These are phyloP conservation scores for Macrolepiota dolichaula DNA, from an alignment of 768 basidiomycete species.

Conservation along the genomic window DNA sequence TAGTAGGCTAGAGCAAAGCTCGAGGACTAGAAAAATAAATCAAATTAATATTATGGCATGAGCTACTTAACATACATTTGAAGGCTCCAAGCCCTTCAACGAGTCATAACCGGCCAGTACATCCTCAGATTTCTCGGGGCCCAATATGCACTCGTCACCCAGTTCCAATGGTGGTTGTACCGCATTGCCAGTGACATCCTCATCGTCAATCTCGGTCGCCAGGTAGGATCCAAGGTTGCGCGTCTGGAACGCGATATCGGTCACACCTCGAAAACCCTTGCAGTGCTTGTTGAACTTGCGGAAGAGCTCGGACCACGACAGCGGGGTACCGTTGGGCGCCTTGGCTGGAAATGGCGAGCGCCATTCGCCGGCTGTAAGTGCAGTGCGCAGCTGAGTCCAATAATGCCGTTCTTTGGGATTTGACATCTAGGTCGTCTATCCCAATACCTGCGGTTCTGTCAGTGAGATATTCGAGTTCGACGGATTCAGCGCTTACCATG, in stretches of 20 bases:
- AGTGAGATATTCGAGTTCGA: background rate
- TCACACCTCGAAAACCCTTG: slow-evolving; percentile 52
- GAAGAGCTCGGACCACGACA: slow-evolving; percentile 77
- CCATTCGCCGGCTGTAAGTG: slow-evolving; percentile 77
- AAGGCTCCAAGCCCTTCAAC: slow-evolving; percentile 46
- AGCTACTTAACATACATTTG: slow-evolving; percentile 48
- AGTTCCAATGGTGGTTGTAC: slow-evolving; percentile 34
- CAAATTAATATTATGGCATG: background rate
- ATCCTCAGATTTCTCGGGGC: slow-evolving; percentile 56
- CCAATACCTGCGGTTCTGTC: background rate
- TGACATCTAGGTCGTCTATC: slow-evolving; percentile 20
- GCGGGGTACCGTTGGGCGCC: slow-evolving; percentile 42
- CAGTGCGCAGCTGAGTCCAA: slow-evolving; percentile 69
- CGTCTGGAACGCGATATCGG: slow-evolving; percentile 66
- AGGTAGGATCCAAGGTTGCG: slow-evolving; percentile 60
- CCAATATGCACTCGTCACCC: slow-evolving; percentile 56
- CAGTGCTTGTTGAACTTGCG: slow-evolving; percentile 89
- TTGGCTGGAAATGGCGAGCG: slow-evolving; percentile 57
- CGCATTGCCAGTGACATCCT: slow-evolving; percentile 34
- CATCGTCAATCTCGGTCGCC: slow-evolving; percentile 52
- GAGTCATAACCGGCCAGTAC: slow-evolving; percentile 49
- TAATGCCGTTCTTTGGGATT: slow-evolving; percentile 68
- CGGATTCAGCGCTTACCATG: background rate
- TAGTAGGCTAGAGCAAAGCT: slow-evolving; percentile 73
- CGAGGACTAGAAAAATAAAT: slow-evolving; percentile 47